Evolutionary conservation across 2,329 filamentous ascomycete species (phyloP).

Genomic region (Verticillium klebahnii): DNA sequence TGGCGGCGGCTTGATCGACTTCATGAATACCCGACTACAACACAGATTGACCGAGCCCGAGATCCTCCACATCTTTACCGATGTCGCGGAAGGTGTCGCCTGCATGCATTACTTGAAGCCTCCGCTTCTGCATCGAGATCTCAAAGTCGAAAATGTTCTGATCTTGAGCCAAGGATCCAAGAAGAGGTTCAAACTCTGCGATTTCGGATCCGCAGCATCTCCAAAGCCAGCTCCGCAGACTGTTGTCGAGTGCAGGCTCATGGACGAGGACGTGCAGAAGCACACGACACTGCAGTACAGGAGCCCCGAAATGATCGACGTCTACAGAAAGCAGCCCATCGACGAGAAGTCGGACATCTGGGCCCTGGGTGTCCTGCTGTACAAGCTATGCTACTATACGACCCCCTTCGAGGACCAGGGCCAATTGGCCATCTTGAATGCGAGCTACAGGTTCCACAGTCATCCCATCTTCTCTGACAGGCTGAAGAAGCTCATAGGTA

Average conservation of each 20-base stretch:
- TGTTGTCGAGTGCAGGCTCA: conserved; percentile 80
- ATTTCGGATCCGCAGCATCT: conserved; percentile 89
- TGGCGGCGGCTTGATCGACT: conserved; percentile 94
- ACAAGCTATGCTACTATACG: conserved; percentile 99
- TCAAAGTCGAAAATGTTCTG: conserved; percentile 97
- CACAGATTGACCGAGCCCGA: conserved; percentile 96
- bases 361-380: conserved; percentile 90
- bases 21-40: conserved; percentile 98
- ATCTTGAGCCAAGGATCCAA: conserved; percentile 67
- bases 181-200: conserved; percentile 89
- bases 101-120: conserved; percentile 99
- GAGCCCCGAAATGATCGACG: conserved; percentile 98
- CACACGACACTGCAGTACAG: conserved; percentile 97
- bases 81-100: conserved; percentile 92
- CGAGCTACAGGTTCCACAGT: conserved; percentile 84
- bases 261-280: conserved; percentile 95
- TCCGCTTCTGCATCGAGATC: conserved; percentile 82
- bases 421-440: conserved; percentile 94
- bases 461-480: conserved; percentile 88
- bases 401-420: conserved; percentile 98
- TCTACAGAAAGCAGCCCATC: conserved; percentile 92
- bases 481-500: conserved; percentile 85
- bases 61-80: conserved; percentile 93
- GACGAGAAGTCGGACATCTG: conserved; percentile 99
- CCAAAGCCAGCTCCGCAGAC: conserved; percentile 82